Evolutionary conservation across 176 grass and related monocot genomes (phyloP), one percentile per base, ranked within the genome.

Genomic region (Areca catechu): DNA sequence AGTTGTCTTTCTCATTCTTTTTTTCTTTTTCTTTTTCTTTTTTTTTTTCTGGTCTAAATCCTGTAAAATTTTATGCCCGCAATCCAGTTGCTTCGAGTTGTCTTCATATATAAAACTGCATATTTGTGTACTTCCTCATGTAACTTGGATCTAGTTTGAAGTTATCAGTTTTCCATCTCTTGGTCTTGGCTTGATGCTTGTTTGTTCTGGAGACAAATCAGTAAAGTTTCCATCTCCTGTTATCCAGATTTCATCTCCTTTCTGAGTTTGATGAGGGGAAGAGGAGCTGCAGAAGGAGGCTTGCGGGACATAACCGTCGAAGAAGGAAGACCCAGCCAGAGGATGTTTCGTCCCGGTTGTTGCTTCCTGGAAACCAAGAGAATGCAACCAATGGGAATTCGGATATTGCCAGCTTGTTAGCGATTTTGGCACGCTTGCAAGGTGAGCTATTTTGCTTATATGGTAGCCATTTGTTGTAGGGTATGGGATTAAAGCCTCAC

Each of bases 221-320:
- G 9, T 43, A 43, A 43, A 12, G 7, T 43, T 43, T 43, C 34
- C 10, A 43, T 18, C 19, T 53, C 70, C 59, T 47, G 72, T 61
- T 65, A 51, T 80, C 37, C 63, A 97, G 93, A 80, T 97, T 97
- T 74, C 93, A 97, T 58, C 83, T 87, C 1, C 86, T 97, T 19
- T 71, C 86, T 29, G 84, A 93, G 84, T 93, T 99, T 67, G 94
- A 99, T 1, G 94, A 99, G 76, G 94, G 94, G 22, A 99, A 99
- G 78, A 76, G 94, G 56, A 99, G 94, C 76, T 99, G 94, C 60
- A 81, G 94, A 43, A 70, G 94, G 56, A 80, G 94, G 73, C 94
- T 99, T 3, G 94, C 88, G 0, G 94, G 94, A 0, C 94, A 99
- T 58, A 99, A 99, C 63, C 54, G 88, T 20, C 78, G 94, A 15